These are phyloP conservation scores for Fusarium bulbicola DNA, from an alignment of 2,329 filamentous ascomycete genomes.

Conservation along the genomic window DNA sequence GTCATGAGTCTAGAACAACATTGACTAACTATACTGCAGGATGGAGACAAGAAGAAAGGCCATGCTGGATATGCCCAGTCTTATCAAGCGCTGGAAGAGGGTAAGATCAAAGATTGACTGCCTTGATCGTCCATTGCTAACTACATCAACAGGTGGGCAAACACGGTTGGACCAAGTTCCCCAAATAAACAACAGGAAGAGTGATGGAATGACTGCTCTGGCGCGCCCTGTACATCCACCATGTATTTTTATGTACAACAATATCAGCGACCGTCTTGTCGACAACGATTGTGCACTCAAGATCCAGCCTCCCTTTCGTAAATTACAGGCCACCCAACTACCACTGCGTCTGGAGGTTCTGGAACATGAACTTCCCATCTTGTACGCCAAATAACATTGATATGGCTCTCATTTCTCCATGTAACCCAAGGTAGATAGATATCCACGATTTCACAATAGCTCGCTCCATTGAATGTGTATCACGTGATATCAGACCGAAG, in stretches of 20 bases:
- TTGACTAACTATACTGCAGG: slow-evolving; percentile 52
- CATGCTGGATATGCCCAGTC: slow-evolving; percentile 92
- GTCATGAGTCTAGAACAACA: background rate
- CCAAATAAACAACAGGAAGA: slow-evolving; percentile 55
- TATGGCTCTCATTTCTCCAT: background rate
- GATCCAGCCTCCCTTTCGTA: background rate
- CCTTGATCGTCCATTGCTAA: slow-evolving; percentile 45
- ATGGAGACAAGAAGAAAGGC: slow-evolving; percentile 90
- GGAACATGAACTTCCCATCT: background rate
- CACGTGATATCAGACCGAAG: slow-evolving; percentile 37
- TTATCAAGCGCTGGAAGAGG: slow-evolving; percentile 94
- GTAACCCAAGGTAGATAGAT: background rate
- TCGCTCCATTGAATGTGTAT: background rate
- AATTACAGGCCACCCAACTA: background rate
- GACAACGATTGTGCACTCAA: background rate
- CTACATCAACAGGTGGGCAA: slow-evolving; percentile 58
- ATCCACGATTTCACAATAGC: background rate
- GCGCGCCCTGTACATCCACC: slow-evolving; percentile 44
- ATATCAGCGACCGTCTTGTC: slow-evolving; percentile 26
- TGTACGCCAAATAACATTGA: background rate
- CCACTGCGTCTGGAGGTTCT: background rate
- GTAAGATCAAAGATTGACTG: slow-evolving; percentile 55
- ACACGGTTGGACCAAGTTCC: slow-evolving; percentile 66
- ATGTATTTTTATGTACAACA: slow-evolving; percentile 48
- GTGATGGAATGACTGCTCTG: slow-evolving; percentile 31